These are phyloP conservation scores for Cymbopogon citratus DNA, from an alignment of 176 grass and related monocot species.

Conservation along the genomic window DNA sequence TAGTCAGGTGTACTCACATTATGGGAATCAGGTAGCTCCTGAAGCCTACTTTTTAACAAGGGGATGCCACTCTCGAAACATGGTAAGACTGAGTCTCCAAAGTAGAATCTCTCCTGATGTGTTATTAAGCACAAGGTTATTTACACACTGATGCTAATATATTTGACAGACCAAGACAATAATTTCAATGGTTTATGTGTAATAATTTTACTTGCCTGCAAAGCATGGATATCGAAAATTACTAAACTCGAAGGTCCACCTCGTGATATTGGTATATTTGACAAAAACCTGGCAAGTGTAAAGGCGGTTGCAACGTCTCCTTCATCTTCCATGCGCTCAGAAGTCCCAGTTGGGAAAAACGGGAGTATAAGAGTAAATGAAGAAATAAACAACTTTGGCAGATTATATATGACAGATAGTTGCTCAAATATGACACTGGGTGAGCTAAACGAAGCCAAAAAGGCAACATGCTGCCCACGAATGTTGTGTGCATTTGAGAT, in stretches of 20 bases:
- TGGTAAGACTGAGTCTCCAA: conserved; percentile 85
- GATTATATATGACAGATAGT: conserved; percentile 79
- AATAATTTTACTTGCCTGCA: conserved; percentile 54
- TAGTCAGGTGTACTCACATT: conserved; percentile 49
- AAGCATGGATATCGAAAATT: conserved; percentile 92
- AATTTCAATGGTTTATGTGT: not conserved
- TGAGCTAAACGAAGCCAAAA: conserved; percentile 90
- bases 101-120: conserved; percentile 91
- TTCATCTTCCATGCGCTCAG: conserved; percentile 92
- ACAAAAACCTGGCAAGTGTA: conserved; percentile 84
- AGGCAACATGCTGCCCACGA: conserved; percentile 78
- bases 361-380: conserved; percentile 90
- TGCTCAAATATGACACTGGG: conserved; percentile 97
- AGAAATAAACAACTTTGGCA: conserved; percentile 75
- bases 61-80: conserved; percentile 98
- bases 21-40: conserved; percentile 74
- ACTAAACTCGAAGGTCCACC: conserved; percentile 91
- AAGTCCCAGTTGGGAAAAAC: conserved; percentile 96
- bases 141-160: not conserved
- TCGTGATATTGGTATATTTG: conserved; percentile 86
- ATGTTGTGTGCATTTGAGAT: conserved; percentile 79
- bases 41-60: conserved; percentile 66
- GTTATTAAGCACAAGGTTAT: conserved; percentile 18
- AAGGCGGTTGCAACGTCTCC: conserved; percentile 92
- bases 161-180: not conserved